phyloP scores from a whole-genome alignment of 2,329 filamentous ascomycete species.

The Triangularia verruculosa region DNA sequence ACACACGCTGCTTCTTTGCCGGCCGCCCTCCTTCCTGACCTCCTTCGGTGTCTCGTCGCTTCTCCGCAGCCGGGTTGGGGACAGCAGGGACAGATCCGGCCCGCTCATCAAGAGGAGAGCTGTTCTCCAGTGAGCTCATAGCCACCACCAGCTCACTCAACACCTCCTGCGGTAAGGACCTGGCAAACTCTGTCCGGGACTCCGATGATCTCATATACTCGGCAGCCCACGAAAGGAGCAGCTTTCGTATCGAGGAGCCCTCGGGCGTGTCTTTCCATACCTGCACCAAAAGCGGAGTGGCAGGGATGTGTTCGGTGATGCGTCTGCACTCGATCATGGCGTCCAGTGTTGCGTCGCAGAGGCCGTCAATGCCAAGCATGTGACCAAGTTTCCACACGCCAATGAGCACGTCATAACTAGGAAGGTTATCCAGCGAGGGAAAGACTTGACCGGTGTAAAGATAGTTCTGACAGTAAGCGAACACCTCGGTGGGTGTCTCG shows the following conservation, averaged over 20 bases:
- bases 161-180: conserved; percentile 59
- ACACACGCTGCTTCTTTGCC: conserved; percentile 45
- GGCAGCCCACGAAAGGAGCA: conserved; percentile 60
- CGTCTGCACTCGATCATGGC: conserved; percentile 56
- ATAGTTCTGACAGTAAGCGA: conserved; percentile 54
- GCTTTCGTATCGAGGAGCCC: conserved; percentile 56
- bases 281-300: conserved; percentile 56
- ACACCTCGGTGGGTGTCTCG: conserved; percentile 47
- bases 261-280: conserved; percentile 62
- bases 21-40: conserved; percentile 37
- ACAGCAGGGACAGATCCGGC: conserved; percentile 10
- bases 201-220: conserved; percentile 61
- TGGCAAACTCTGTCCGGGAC: conserved; percentile 55
- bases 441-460: conserved; percentile 52
- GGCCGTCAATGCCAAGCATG: conserved; percentile 50
- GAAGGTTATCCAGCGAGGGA: conserved; percentile 40
- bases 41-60: conserved; percentile 36
- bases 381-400: conserved; percentile 56
- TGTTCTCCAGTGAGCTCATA: conserved; percentile 53
- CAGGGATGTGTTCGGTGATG: conserved; percentile 53
- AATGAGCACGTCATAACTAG: conserved; percentile 54
- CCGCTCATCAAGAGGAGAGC: conserved; percentile 26
- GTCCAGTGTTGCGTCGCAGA: conserved; percentile 55
- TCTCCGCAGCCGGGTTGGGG: conserved; percentile 21
- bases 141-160: conserved; percentile 60